phyloP scores from a whole-genome alignment of 176 grass and related monocot genomes.

The Alopecurus myosuroides region DNA sequence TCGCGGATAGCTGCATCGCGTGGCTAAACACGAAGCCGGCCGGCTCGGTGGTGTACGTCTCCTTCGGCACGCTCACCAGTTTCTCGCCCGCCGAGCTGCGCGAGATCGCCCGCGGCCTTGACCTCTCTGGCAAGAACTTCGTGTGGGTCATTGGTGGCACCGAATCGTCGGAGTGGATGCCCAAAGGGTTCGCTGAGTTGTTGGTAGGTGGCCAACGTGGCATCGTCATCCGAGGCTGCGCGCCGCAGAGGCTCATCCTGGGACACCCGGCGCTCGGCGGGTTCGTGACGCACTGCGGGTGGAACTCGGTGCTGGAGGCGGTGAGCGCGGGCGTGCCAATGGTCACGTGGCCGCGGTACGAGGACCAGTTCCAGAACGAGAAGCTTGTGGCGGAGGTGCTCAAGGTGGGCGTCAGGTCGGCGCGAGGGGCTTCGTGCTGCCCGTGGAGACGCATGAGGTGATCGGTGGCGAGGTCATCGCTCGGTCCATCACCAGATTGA shows the following conservation, averaged over 20 bases:
- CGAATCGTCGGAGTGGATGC: not conserved
- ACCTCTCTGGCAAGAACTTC: not conserved
- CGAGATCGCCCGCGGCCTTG: too few relatives aligned
- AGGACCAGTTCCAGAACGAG: not conserved
- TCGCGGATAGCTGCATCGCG: not conserved
- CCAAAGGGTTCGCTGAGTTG: not conserved
- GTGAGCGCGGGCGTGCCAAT: not conserved
- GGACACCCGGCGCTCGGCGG: too few relatives aligned
- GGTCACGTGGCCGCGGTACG: not conserved
- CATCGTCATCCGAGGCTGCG: too few relatives aligned
- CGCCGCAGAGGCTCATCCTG: too few relatives aligned
- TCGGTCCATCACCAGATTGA: not conserved
- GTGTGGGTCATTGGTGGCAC: not conserved
- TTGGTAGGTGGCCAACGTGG: not conserved
- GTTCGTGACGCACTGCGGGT: constrained; percentile 61
- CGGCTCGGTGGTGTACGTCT: too few relatives aligned
- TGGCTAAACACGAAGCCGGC: not conserved
- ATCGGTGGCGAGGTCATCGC: not conserved
- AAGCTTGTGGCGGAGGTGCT: not conserved
- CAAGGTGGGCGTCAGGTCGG: too few relatives aligned
- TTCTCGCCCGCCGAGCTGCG: too few relatives aligned
- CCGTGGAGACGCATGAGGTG: not conserved
- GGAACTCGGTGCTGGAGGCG: constrained; percentile 39
- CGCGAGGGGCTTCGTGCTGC: not conserved
- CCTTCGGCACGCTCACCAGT: too few relatives aligned